phyloP scores from a whole-genome alignment of 305 asterid species.

The Solanum hybrid region DNA sequence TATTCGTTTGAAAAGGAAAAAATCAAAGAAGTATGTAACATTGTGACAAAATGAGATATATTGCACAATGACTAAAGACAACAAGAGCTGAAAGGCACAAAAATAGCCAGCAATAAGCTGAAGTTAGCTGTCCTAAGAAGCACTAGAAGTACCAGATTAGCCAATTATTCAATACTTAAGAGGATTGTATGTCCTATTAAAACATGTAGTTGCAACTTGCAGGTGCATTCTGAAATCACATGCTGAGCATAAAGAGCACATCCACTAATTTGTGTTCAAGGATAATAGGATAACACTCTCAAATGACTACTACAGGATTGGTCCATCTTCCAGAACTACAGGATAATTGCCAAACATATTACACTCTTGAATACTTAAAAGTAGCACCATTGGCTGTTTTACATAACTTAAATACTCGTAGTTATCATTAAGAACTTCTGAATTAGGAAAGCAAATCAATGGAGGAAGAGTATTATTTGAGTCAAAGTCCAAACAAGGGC shows the following conservation, averaged over 20 bases:
- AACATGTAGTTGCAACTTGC: background rate
- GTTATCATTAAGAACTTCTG: background rate
- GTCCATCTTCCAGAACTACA: background rate
- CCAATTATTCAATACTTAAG: background rate
- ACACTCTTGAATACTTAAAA: background rate
- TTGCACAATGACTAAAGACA: background rate
- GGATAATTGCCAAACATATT: background rate
- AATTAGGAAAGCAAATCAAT: background rate
- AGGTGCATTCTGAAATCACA: background rate
- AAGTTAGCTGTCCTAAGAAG: background rate
- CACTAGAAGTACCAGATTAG: background rate
- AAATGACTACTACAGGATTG: background rate
- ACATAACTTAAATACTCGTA: background rate
- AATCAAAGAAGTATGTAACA: background rate
- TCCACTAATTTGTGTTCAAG: background rate
- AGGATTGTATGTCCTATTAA: background rate
- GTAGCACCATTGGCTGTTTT: background rate
- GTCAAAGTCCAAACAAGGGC: background rate
- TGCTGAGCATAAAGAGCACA: background rate
- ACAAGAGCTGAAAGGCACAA: background rate
- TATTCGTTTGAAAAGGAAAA: constrained; percentile 17
- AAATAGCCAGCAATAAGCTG: background rate
- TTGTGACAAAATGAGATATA: background rate
- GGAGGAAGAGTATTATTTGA: background rate
- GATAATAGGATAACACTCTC: background rate